These are phyloP conservation scores for Polychytrium aggregatum DNA, from an alignment of 192 early-diverging fungal species.

Conservation along the genomic window DNA sequence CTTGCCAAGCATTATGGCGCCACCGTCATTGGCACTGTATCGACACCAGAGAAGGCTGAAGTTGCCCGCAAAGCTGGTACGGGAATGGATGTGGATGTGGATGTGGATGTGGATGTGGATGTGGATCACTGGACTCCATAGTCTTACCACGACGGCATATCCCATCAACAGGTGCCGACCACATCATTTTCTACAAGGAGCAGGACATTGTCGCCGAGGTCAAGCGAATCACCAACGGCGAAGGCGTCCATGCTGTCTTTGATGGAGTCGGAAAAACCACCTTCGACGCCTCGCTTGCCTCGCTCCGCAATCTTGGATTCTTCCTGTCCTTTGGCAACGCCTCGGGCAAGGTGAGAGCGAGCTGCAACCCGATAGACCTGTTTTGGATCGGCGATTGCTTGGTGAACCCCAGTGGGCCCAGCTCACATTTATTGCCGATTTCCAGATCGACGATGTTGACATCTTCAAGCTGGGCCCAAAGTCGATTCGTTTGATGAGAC, in stretches of 20 bases:
- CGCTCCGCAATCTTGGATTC: slow-evolving; percentile 49
- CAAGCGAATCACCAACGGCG: slow-evolving; percentile 54
- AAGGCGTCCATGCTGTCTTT: slow-evolving; percentile 66
- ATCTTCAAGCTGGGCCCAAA: slow-evolving; percentile 51
- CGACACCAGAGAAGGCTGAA: slow-evolving; percentile 56
- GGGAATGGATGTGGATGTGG: background rate
- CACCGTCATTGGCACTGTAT: slow-evolving; percentile 77
- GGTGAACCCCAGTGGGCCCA: slow-evolving; percentile 37
- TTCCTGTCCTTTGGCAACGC: slow-evolving; percentile 85
- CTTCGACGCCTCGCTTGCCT: slow-evolving; percentile 60
- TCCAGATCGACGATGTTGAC: slow-evolving; percentile 37
- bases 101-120: slow-evolving; percentile 6
- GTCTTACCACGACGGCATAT: no score
- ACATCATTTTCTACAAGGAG: slow-evolving; percentile 64
- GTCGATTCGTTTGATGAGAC: slow-evolving; percentile 62
- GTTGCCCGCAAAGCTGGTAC: slow-evolving; percentile 36
- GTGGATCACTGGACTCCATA: no score
- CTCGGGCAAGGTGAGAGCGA: slow-evolving; percentile 64
- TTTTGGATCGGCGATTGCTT: no score
- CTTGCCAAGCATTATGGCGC: slow-evolving; percentile 66
- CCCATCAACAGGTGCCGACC: no score
- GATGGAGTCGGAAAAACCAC: slow-evolving; percentile 91
- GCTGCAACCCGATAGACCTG: no score
- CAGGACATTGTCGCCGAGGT: slow-evolving; percentile 57
- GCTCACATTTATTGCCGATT: slow-evolving; percentile 19